phyloP scores from a whole-genome alignment of 805 yeast genomes.

The Saturnispora diversa region DNA sequence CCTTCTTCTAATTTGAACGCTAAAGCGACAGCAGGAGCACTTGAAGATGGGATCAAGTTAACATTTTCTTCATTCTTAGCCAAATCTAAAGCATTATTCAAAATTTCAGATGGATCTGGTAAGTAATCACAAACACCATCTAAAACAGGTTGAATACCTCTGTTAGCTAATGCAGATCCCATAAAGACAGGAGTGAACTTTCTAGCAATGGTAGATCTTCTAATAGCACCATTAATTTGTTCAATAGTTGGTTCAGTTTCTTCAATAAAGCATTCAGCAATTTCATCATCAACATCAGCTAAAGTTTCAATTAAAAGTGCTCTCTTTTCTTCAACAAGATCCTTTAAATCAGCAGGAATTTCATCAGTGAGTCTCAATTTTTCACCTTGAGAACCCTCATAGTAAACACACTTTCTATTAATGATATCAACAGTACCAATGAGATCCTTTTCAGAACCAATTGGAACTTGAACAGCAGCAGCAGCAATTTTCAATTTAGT shows the following conservation, averaged over 20 bases:
- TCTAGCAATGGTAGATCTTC: slow-evolving; percentile 92
- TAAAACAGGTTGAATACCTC: slow-evolving; percentile 89
- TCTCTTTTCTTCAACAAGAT: slow-evolving; percentile 85
- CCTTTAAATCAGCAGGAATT: slow-evolving; percentile 74
- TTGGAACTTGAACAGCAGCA: slow-evolving; percentile 97
- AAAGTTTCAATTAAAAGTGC: slow-evolving; percentile 78
- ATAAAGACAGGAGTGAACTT: slow-evolving; percentile 97
- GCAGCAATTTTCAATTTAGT: slow-evolving; percentile 84
- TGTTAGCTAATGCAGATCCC: slow-evolving; percentile 98
- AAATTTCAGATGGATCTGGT: slow-evolving; percentile 91
- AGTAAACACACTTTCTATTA: slow-evolving; percentile 77
- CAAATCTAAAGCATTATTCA: slow-evolving; percentile 83
- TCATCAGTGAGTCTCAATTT: slow-evolving; percentile 48
- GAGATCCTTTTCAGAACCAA: slow-evolving; percentile 82
- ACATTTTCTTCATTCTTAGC: slow-evolving; percentile 58
- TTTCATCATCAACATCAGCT: slow-evolving; percentile 97
- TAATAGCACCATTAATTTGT: slow-evolving; percentile 82
- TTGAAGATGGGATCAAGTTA: slow-evolving; percentile 60
- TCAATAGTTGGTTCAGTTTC: slow-evolving; percentile 80
- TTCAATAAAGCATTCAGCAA: slow-evolving; percentile 86
- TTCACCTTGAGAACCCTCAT: slow-evolving; percentile 90
- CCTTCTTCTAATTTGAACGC: slow-evolving; percentile 99
- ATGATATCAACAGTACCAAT: slow-evolving; percentile 89
- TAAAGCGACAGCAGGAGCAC: slow-evolving; percentile 83
- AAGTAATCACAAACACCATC: slow-evolving; percentile 94